A percentile compares a stretch with the other conserved stretches of the same genome.
phyloP scores from a whole-genome alignment of 202 grass and related monocot genomes.

The Schoenoplectus triqueter region DNA sequence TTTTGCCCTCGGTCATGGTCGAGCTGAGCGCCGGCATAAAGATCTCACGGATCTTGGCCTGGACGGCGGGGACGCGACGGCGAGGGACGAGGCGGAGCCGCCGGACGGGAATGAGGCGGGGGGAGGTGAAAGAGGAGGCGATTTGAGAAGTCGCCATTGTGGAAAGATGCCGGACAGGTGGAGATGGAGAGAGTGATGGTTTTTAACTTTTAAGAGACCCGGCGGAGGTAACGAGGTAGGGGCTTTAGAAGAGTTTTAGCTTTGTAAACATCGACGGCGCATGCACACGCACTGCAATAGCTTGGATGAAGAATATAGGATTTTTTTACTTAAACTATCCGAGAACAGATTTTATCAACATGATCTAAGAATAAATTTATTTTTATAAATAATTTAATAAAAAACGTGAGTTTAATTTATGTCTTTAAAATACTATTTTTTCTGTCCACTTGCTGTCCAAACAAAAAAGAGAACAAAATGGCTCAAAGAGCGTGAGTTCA shows the following conservation, averaged over 20 bases:
- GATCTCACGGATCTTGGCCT: slow-evolving; percentile 81
- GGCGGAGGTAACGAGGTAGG: slow-evolving; percentile 36
- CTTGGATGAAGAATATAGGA: too few relatives aligned
- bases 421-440: too few relatives aligned
- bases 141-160: slow-evolving; percentile 52
- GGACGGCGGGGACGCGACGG: slow-evolving; percentile 42
- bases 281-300: too few relatives aligned
- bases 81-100: not conserved
- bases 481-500: too few relatives aligned
- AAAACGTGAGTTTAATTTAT: too few relatives aligned
- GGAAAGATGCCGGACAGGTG: not conserved
- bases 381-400: too few relatives aligned
- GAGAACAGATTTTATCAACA: too few relatives aligned
- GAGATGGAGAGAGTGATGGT: not conserved
- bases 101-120: slow-evolving; percentile 7
- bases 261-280: slow-evolving; percentile 37
- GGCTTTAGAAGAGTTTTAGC: slow-evolving; percentile 31
- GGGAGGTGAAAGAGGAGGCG: slow-evolving; percentile 32
- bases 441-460: too few relatives aligned
- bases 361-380: too few relatives aligned
- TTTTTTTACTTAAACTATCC: too few relatives aligned
- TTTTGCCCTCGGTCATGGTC: slow-evolving; percentile 80
- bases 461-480: too few relatives aligned
- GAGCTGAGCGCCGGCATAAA: slow-evolving; percentile 86
- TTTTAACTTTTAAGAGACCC: not conserved